Evolutionary conservation across 2,329 filamentous ascomycete genomes (phyloP).

Genomic region (Paracorniculantispora psalliotae): DNA sequence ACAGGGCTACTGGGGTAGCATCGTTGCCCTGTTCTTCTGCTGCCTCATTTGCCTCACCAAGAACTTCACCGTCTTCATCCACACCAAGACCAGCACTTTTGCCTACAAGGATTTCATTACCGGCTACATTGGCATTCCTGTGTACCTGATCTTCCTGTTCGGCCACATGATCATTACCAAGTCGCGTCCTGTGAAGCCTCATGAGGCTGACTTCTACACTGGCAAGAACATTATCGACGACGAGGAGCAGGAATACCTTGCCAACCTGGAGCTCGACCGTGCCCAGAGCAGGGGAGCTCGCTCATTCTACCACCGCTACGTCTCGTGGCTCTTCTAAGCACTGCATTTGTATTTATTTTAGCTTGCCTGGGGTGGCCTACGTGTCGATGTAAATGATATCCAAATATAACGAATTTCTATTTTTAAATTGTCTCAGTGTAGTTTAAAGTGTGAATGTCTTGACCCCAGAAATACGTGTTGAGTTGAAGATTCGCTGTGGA

Average conservation of each 20-base stretch:
- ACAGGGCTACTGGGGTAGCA: conserved; percentile 65
- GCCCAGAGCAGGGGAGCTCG: conserved; percentile 23
- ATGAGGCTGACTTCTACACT: conserved; percentile 63
- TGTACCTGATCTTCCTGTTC: conserved; percentile 65
- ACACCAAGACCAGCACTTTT: conserved; percentile 48
- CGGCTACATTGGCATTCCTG: conserved; percentile 69
- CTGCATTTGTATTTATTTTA: background rate
- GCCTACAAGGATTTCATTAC: conserved; percentile 75
- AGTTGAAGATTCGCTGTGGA: background rate
- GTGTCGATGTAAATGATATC: conserved; percentile 6
- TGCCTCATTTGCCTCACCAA: conserved; percentile 73
- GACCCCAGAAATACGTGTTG: background rate
- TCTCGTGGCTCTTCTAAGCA: conserved; percentile 34
- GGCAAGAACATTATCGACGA: conserved; percentile 70
- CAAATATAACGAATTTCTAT: conserved; percentile 1
- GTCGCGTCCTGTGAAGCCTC: conserved; percentile 49
- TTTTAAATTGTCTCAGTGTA: background rate
- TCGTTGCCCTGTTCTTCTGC: conserved; percentile 64
- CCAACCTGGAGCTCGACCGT: conserved; percentile 26
- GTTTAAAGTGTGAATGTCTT: background rate
- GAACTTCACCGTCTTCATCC: conserved; percentile 70
- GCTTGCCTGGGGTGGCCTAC: background rate
- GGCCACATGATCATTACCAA: conserved; percentile 59
- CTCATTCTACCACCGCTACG: conserved; percentile 34
- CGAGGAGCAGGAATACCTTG: conserved; percentile 66